Evolutionary conservation across 192 early-diverging fungal genomes (phyloP), one percentile per base, ranked within the genome.

Genomic region (Dimargaris xerosporica): DNA sequence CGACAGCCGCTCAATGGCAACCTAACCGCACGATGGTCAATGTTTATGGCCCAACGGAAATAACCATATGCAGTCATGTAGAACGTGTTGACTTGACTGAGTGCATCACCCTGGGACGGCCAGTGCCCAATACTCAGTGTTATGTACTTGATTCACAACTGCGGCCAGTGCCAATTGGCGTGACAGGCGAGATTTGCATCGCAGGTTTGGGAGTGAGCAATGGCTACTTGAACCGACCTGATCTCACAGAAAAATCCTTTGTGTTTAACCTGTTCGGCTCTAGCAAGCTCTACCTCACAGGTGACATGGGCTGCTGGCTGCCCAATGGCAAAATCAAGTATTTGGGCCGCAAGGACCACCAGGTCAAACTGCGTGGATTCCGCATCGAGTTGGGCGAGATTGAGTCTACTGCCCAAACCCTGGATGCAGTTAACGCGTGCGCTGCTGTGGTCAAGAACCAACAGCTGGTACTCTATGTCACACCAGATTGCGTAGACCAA

Each of bases 21-120:
- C n/a, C n/a, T n/a, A 5, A 29, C 29, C 23, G n/a, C n/a, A n/a
- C n/a, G n/a, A 12, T 69, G 29, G 28, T 58, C 19, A 73, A 73
- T 46, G 59, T 55, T 5, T 73, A 69, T 47, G 71, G 71, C 5
- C 71, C 72, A 0, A 74, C 72, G 0, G 72, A 74, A 48, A 64
- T 63, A 7, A 60, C 73, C 11, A 55, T 70, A 2, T 19, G 4
- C 16, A 29, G 53, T 29, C 53, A 54, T 23, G 5, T n/a, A 4
- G 28, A n/a, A 15, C 2, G 3, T n/a, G 12, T 1, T 54, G 2
- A 15, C 2, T 4, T 23, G 13, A 4, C 5, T 6, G 21, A 67
- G 0, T 61, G 66, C 21, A 64, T 72, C 19, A 64, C 67, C 21
- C 65, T 72, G 10, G 71, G 71, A 3, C 53, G 51, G 0, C 56